Evolutionary conservation across 2,329 filamentous ascomycete species (phyloP).

Genomic region (Diaporthe capsici): DNA sequence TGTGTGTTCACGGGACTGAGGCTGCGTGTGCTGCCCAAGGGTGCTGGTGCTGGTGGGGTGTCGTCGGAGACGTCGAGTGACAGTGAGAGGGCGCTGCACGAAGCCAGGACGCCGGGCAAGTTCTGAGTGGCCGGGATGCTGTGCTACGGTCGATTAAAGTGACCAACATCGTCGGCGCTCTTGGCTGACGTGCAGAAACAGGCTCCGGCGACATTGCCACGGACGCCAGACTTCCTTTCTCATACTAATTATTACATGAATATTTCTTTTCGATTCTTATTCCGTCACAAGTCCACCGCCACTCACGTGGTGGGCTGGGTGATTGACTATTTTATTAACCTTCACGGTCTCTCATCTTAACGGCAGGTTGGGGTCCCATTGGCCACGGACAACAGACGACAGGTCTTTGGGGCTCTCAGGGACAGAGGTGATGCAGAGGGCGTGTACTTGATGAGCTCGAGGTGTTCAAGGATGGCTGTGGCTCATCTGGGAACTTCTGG

Average conservation of each 20-base stretch:
- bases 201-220: too few relatives aligned
- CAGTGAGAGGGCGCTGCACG: conserved; percentile 5
- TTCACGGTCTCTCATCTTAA: neutral
- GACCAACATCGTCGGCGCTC: neutral
- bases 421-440: neutral
- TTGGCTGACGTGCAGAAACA: neutral
- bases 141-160: too few relatives aligned
- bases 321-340: neutral
- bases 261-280: too few relatives aligned
- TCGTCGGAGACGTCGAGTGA: neutral
- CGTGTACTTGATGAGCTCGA: neutral
- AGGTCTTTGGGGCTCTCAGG: neutral
- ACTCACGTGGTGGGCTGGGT: neutral
- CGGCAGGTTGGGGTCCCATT: neutral
- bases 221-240: neutral
- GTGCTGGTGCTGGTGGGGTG: conserved; percentile 40
- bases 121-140: neutral
- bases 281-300: neutral
- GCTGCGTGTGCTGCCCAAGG: conserved; percentile 40
- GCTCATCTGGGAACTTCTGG: conserved; percentile 1
- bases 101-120: conserved; percentile 1
- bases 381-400: neutral
- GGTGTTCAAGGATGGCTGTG: neutral
- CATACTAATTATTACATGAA: neutral
- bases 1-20: conserved; percentile 41